Conservation (phyloP, 2,329 filamentous ascomycete genomes). For the Fusarium sp. region DNA sequence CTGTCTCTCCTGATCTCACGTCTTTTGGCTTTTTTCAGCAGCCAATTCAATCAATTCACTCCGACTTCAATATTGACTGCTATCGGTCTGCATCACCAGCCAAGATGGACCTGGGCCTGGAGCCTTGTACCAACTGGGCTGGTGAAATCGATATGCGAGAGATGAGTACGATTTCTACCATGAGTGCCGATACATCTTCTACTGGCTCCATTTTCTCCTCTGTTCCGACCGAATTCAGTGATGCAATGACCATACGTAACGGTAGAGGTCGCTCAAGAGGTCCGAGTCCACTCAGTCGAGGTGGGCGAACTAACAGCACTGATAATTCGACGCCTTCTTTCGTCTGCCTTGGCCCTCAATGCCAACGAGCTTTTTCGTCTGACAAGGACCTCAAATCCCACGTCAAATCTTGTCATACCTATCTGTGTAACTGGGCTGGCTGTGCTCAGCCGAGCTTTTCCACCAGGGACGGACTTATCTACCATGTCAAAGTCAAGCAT, state of each 20-base stretch:
- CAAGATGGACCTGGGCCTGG: slow-evolving; percentile 16
- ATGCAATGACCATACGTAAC: slow-evolving; percentile 30
- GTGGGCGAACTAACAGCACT: slow-evolving; percentile 14
- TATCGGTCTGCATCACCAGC: slow-evolving; percentile 25
- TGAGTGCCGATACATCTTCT: slow-evolving; percentile 44
- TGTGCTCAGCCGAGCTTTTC: slow-evolving; percentile 50
- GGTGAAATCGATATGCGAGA: slow-evolving; percentile 12
- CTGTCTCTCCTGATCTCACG: neutral
- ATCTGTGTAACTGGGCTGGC: slow-evolving; percentile 53
- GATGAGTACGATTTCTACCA: slow-evolving; percentile 35
- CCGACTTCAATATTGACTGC: slow-evolving; percentile 15
- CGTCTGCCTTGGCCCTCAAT: slow-evolving; percentile 43
- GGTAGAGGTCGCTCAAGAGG: slow-evolving; percentile 29
- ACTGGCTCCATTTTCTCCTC: slow-evolving; percentile 45
- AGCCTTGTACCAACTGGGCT: slow-evolving; percentile 8
- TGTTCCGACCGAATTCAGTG: slow-evolving; percentile 42
- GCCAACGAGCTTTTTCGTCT: slow-evolving; percentile 37
- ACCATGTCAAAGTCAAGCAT: slow-evolving; percentile 57
- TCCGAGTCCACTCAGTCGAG: slow-evolving; percentile 37
- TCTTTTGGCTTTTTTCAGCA: neutral
- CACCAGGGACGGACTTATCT: slow-evolving; percentile 50
- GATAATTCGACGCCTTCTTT: slow-evolving; percentile 28
- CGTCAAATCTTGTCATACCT: slow-evolving; percentile 41
- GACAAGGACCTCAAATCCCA: slow-evolving; percentile 40
- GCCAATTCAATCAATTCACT: neutral